phyloP scores from a whole-genome alignment of 441 rosid genomes.

The Euphorbia schlechtendalii region DNA sequence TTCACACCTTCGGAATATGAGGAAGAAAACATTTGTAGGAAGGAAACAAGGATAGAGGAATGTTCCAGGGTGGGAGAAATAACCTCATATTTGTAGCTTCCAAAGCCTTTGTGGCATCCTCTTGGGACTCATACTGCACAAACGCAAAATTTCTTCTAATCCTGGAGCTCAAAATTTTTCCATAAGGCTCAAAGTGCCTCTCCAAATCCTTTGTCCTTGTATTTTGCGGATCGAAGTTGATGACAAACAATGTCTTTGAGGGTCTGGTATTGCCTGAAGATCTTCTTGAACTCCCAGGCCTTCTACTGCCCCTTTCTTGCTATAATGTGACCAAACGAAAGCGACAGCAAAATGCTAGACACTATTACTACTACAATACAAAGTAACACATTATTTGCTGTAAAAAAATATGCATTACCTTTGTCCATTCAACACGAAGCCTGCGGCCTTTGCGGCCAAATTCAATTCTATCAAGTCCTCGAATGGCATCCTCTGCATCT shows the following conservation, averaged over 20 bases:
- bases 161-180: conserved; percentile 75
- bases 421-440: conserved; percentile 96
- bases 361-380: neutral
- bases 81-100: conserved; percentile 85
- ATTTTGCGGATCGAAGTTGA: conserved; percentile 77
- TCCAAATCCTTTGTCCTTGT: conserved; percentile 88
- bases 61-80: neutral
- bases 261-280: conserved; percentile 62
- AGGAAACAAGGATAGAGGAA: conserved; percentile 9
- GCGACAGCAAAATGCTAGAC: neutral
- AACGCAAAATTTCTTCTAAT: conserved; percentile 96
- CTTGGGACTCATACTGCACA: conserved; percentile 78
- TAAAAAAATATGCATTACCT: conserved; percentile 34
- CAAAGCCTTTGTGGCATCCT: conserved; percentile 81
- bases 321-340: conserved; percentile 20
- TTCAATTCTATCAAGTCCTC: conserved; percentile 73
- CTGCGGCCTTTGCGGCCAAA: conserved; percentile 95
- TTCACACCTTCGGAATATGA: too few relatives aligned
- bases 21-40: neutral
- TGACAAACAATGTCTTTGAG: conserved; percentile 90
- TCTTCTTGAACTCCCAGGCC: conserved; percentile 53
- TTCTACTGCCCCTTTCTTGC: conserved; percentile 78
- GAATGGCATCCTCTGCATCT: conserved; percentile 95
- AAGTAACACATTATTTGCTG: neutral
- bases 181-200: conserved; percentile 90